Evolutionary conservation across 331 rosid genomes (phyloP), one percentile per base, ranked within the genome.

Genomic region (Pyracantha coccinea): DNA sequence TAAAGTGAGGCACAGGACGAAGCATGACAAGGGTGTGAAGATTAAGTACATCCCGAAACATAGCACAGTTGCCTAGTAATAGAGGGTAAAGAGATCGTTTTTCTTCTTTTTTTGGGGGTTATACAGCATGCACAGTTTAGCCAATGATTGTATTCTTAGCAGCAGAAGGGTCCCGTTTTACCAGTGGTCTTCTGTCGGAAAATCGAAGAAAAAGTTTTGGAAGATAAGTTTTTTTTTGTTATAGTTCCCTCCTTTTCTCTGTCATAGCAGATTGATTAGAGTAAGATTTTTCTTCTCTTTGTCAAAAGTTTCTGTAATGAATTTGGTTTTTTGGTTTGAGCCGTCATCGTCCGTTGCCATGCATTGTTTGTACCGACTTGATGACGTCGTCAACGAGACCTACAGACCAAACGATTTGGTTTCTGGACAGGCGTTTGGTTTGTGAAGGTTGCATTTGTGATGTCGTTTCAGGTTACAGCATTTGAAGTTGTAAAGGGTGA

Each of bases 131-230:
- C 84, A 87, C 76, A 85, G 83, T 81, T 85, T 70, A 69, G 74
- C 78, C 83, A 29, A 53, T 62, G 62, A 41, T 75, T 77, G 68
- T 69, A 78, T 86, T 81, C 80, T 83, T 80, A 85, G 59, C 21
- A 53, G 86, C 92, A 80, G 91, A 87, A 87, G 85, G 85, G 81
- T 85, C 90, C 79, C 76, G 82, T 87, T 90, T 86, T 80, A 65
- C 83, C 75, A 75, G 79, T 72, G 90, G 88, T 83, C 92, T 88
- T 89, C 92, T 88, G 92, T 85, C 87, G 50, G 77, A 83, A 82
- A 83, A 54, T 77, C 66, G 72, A 83, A 79, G 83, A 77, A 79
- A 71, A 88, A 74, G 71, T 77, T 87, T 81, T 82, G 68, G 82
- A 73, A 66, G 88, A 77, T 79, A 78, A 60, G 60, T 73, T 75